Conservation (phyloP, 148 eudicot species). For the Simmondsia chinensis region DNA sequence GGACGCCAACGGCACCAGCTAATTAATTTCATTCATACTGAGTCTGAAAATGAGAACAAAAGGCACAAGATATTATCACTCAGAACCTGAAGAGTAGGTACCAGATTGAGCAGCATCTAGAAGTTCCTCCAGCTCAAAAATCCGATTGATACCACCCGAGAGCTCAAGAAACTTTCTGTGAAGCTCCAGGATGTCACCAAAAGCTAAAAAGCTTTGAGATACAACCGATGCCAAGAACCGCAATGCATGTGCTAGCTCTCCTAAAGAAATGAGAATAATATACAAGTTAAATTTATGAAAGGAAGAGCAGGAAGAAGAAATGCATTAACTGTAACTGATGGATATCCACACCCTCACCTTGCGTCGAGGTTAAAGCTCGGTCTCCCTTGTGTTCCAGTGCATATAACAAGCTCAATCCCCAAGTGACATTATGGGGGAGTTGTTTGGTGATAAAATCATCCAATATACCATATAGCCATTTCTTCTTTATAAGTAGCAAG, state of each 20-base stretch:
- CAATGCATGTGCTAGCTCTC: conserved; percentile 95
- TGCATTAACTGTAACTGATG: no score
- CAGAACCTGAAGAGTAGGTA: conserved; percentile 15
- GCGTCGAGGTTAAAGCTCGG: conserved; percentile 81
- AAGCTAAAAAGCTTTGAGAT: conserved; percentile 95
- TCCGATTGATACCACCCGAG: conserved; percentile 90
- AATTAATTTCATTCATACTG: no score
- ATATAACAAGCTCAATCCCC: conserved; percentile 94
- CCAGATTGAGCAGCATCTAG: conserved; percentile 84
- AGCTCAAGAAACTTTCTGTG: conserved; percentile 84
- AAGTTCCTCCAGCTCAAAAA: conserved; percentile 86
- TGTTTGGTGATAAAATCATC: conserved; percentile 93
- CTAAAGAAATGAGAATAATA: conserved; percentile 21
- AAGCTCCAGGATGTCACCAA: conserved; percentile 92
- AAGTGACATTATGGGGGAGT: conserved; percentile 95
- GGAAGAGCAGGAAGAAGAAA: no score
- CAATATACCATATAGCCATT: conserved; percentile 78
- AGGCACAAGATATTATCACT: background rate
- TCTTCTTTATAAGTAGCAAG: conserved; percentile 56
- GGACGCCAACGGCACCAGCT: no score
- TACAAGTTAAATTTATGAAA: background rate
- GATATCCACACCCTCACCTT: conserved; percentile 44
- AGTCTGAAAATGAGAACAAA: no score
- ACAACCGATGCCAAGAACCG: conserved; percentile 96
- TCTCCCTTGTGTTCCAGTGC: conserved; percentile 92